Evolutionary conservation across 305 asterid genomes (phyloP).

Genomic region (Fraxinus angustifolia): DNA sequence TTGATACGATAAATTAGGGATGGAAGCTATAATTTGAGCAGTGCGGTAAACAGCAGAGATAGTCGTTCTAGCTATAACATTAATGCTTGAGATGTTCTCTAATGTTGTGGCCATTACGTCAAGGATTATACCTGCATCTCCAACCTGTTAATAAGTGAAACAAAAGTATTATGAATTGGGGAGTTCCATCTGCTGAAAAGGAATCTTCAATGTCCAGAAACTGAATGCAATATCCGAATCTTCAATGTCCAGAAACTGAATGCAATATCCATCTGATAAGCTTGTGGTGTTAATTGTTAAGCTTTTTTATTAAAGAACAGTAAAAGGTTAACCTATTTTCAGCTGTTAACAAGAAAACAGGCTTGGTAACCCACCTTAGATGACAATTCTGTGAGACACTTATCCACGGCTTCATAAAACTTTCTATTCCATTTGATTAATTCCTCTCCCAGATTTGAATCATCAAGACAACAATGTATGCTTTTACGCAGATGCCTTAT

Average conservation of each 20-base stretch:
- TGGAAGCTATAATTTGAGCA: constrained; percentile 71
- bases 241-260: constrained; percentile 3
- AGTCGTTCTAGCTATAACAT: constrained; percentile 67
- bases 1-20: constrained; percentile 54
- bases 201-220: neutral
- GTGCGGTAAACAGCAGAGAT: constrained; percentile 65
- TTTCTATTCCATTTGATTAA: constrained; percentile 65
- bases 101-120: constrained; percentile 80
- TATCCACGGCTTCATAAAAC: constrained; percentile 77
- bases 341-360: constrained; percentile 6
- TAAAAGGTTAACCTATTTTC: neutral
- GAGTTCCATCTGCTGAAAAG: neutral
- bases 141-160: constrained; percentile 49
- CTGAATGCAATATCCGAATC: neutral
- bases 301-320: neutral
- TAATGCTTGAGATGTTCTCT: constrained; percentile 70
- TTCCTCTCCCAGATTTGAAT: constrained; percentile 69
- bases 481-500: constrained; percentile 92
- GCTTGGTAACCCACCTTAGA: constrained; percentile 53
- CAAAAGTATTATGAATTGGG: neutral
- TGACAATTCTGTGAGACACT: constrained; percentile 77
- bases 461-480: constrained; percentile 75
- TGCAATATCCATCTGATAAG: neutral
- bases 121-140: constrained; percentile 80
- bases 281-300: neutral